Base-by-base conservation (phyloP, 331 rosid species). In the Prunus yedoensis region DNA sequence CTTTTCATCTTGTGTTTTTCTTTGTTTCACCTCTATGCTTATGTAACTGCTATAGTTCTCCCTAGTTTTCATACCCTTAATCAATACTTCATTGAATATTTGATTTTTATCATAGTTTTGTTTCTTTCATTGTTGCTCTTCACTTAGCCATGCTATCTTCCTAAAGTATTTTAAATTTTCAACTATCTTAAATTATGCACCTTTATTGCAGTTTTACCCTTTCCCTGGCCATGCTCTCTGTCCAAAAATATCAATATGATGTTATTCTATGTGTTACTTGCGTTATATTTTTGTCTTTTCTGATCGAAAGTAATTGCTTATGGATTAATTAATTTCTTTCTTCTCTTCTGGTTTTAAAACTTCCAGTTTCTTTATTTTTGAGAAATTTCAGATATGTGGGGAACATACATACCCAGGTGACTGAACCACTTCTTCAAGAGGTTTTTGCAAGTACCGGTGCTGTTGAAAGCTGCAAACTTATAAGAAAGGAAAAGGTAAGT, bases 391-490 rank as follows among this genome's bases (percentile, higher is more conserved):
- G 99, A 85, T 94, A 92, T 52, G 96, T 94, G 27, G 97, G 97
- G 21, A 94, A 94, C 76, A 89, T 94, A 85, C 99, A 94, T 75
- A 80, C 93, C 5, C 97, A 92, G 78, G 99, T 94, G 59, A 94
- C 97, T 12, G 99, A 94, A 74, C 99, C 96, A 11, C 99, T 94
- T 80, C 89, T 94, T 83, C 99, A 92, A 92, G 99, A 92, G 88
- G 99, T 94, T 78, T 94, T 94, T 70, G 89, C 91, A 7, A 90
- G 92, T 82, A 89, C 96, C 56, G 99, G 99, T 54, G 96, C 89
- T 17, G 96, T 94, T 57, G 99, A 94, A 87, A 90, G 91, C 77
- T 92, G 97, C 83, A 92, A 94, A 76, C 97, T 94, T 77, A 87
- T 94, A 69, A 90, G 96, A 79, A 94, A 94, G 84, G 99, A 94